Base-by-base conservation (phyloP, 495 filamentous ascomycete genomes). In the Penicillium macrosclerotiorum region DNA sequence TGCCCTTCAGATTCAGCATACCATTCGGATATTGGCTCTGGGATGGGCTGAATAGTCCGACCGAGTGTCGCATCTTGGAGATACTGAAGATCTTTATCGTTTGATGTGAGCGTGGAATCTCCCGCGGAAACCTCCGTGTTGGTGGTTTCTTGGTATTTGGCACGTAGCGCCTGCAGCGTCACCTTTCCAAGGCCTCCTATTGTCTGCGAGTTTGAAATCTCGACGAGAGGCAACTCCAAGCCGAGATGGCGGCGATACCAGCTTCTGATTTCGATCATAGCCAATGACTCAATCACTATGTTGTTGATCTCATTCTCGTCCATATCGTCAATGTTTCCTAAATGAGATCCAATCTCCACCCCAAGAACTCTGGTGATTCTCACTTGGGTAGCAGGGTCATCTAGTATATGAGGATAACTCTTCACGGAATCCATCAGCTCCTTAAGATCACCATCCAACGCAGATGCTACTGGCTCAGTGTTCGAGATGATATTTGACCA, bases 191-290 rank as follows among this genome's bases (percentile, higher is more conserved):
- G 33, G 5, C 33, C 33, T 22, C 33, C 33, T 1, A 36, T 36
- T 36, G 33, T 36, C 22, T 36, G 33, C 5, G 33, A 16, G n/a
- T 36, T 36, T 18, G 33, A 36, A 36, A 36, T 36, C 33, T 36
- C 33, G 3, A 36, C 33, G 17, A 36, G 14, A 9, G 33, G 33
- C 33, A 36, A 22, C 33, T 36, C 33, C 14, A 36, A 19, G 8
- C 33, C 33, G 6, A 36, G 33, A 12, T 36, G 33, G 33, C 33
- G 33, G 14, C 33, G 33, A 19, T 36, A 36, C 33, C 33, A 36
- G 33, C 33, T 36, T 8, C 33, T 20, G 33, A 36, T 36, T 19
- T 36, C 33, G 8, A 36, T 36, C 33, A 36, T 36, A 36, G 33
- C 33, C 17, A 36, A 22, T 8, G 33, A 36, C 17, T 36, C 33